Evolutionary conservation across 257 asterid genomes (phyloP), one percentile per base, ranked within the genome.

Genomic region (Ballota nigra): DNA sequence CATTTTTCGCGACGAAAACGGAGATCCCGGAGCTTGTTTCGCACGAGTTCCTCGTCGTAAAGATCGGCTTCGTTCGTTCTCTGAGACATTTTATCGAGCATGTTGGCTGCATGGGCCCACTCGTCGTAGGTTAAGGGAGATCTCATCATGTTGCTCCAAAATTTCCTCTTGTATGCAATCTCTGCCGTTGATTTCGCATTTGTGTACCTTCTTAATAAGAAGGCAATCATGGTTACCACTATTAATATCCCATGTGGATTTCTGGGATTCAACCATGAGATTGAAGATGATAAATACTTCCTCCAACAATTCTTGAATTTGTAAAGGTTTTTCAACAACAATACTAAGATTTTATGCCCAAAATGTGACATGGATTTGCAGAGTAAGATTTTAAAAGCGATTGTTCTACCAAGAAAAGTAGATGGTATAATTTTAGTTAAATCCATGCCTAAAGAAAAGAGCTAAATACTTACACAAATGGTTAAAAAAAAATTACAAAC

Each of bases 91-190:
- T 79, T 89, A 62, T 91, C 99, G 19, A 91, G 78, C 99, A 94
- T 91, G 76, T 85, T 86, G 6, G 99, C 92, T 36, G 96, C 97
- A 72, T 94, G 99, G 34, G 92, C 89, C 99, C 99, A 94, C 77
- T 94, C 97, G 59, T 94, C 99, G 51, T 94, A 94, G 12, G 89
- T 94, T 49, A 88, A 75, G 3, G 97, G 97, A 41, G 88, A 64
- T 28, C 89, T 80, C 91, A 82, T 89, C 95, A 89, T 87, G 65
- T 94, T 91, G 79, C 93, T 85, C 98, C 98, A 94, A 68, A 94
- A 91, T 20, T 91, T 89, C 72, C 95, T 80, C 85, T 87, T 82
- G 76, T 89, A 86, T 0, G 89, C 95, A 92, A 84, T 86, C 81
- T 91, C 94, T 0, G 95, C 96, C 73, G 85, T 82, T 16, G 29